Conservation (phyloP, 2,329 filamentous ascomycete species). For the Aureobasidium uvarum region DNA sequence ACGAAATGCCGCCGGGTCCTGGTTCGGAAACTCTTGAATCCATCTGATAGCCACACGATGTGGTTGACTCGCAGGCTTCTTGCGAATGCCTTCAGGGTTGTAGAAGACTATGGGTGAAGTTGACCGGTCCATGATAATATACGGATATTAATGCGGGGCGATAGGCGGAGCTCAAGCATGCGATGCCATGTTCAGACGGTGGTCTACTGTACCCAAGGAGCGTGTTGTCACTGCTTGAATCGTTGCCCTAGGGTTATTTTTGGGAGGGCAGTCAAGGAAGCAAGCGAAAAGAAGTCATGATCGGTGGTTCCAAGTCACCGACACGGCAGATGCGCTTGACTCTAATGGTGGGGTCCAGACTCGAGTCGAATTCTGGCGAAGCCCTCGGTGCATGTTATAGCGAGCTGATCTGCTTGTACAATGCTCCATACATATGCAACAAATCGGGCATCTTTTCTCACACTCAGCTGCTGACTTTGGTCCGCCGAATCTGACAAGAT, state of each 20-base stretch:
- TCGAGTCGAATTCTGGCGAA: not conserved
- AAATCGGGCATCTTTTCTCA: not conserved
- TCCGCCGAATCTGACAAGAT: not conserved
- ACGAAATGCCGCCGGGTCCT: not conserved
- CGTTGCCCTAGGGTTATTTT: constrained; percentile 9
- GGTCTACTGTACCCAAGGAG: not conserved
- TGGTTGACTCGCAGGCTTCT: not conserved
- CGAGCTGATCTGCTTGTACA: not conserved
- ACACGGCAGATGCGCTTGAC: not conserved
- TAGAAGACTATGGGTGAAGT: not conserved
- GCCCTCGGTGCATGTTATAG: not conserved
- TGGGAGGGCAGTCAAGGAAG: not conserved
- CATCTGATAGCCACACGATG: constrained; percentile 7
- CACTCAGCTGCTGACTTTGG: not conserved
- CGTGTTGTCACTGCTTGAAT: not conserved
- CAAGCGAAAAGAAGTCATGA: not conserved
- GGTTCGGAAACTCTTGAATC: constrained; percentile 20
- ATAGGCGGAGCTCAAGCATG: not conserved
- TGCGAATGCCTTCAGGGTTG: constrained; percentile 18
- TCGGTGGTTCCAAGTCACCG: not conserved
- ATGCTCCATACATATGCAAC: not conserved
- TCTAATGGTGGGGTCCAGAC: constrained; percentile 11
- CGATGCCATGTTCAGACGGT: not conserved
- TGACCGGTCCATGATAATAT: constrained; percentile 3
- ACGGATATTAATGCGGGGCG: constrained; percentile 11